Conservation (phyloP, 2,329 filamentous ascomycete species). For the Trichoderma sp. region DNA sequence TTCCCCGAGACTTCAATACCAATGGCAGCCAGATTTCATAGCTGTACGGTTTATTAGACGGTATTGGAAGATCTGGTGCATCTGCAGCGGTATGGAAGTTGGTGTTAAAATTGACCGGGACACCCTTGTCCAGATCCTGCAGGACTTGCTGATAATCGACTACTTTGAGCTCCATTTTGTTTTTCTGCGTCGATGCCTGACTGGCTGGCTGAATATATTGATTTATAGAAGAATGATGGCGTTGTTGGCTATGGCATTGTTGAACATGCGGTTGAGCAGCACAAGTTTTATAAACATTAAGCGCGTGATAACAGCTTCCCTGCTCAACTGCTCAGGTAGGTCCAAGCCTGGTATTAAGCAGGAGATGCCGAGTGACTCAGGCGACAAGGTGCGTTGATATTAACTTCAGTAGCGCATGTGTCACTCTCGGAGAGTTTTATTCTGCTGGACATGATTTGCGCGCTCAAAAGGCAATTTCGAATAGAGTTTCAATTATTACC, state of each 20-base stretch:
- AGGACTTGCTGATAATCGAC: slow-evolving; percentile 22
- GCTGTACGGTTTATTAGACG: slow-evolving; percentile 36
- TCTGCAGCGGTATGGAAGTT: slow-evolving; percentile 35
- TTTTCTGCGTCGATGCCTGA: neutral
- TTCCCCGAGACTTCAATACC: slow-evolving; percentile 36
- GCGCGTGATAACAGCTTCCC: neutral
- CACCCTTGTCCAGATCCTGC: slow-evolving; percentile 18
- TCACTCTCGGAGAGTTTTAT: neutral
- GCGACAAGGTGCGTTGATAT: neutral
- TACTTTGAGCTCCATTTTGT: slow-evolving; percentile 20
- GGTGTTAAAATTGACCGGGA: slow-evolving; percentile 35
- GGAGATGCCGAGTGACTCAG: neutral
- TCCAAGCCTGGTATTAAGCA: neutral
- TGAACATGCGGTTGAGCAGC: neutral
- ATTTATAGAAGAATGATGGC: neutral
- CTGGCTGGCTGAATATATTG: neutral
- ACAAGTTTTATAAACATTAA: neutral
- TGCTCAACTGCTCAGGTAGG: neutral
- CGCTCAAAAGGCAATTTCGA: neutral
- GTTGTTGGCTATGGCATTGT: neutral
- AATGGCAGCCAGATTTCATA: slow-evolving; percentile 44
- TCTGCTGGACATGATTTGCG: neutral
- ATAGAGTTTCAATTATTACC: neutral
- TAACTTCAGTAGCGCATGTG: neutral
- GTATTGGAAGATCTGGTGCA: slow-evolving; percentile 29